Evolutionary conservation across 2,329 filamentous ascomycete genomes (phyloP), one percentile per base, ranked within the genome.

Genomic region (Epichloe coenophiala): DNA sequence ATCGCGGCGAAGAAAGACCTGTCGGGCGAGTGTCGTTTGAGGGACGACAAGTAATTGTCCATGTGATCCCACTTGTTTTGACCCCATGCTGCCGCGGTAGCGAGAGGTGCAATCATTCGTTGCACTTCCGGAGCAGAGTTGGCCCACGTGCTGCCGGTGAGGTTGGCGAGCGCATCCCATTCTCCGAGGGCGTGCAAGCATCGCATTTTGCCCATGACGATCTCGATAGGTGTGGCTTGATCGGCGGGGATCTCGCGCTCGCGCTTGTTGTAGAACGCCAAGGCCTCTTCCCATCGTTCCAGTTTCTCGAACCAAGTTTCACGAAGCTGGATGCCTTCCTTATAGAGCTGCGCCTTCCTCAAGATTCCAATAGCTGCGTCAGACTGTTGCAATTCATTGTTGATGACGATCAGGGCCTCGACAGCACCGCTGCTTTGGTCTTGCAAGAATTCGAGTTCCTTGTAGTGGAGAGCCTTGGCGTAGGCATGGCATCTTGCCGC

Each of bases 231-330:
- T 0, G 73, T 69, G 1, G 71, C 64, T 53, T 76, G 70, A 51
- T 79, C 76, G 2, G 71, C 66, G 0, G 74, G 72, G 33, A 88
- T 75, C 57, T 88, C 83, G 48, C 73, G 69, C 60, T 96, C 91
- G 43, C 91, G 85, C 62, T 88, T 84, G 60, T 93, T 87, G 63
- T 97, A 97, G 45, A 93, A 94, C 44, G 84, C 81, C 51, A 99
- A 73, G 3, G 93, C 93, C 67, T 98, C 94, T 57, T 98, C 94
- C 94, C 94, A 99, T 53, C 93, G 83, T 65, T 97, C 89, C 45
- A 99, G 72, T 71, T 96, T 97, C 68, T 98, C 94, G 58, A 96
- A 98, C 93, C 93, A 99, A 0, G 90, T 96, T 69, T 99, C 93
- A 53, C 95, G 88, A 47, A 98, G 76, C 62, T 95, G 88, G 33